Evolutionary conservation across 345 rosid species (phyloP).

Genomic region (Gossypium turneri): DNA sequence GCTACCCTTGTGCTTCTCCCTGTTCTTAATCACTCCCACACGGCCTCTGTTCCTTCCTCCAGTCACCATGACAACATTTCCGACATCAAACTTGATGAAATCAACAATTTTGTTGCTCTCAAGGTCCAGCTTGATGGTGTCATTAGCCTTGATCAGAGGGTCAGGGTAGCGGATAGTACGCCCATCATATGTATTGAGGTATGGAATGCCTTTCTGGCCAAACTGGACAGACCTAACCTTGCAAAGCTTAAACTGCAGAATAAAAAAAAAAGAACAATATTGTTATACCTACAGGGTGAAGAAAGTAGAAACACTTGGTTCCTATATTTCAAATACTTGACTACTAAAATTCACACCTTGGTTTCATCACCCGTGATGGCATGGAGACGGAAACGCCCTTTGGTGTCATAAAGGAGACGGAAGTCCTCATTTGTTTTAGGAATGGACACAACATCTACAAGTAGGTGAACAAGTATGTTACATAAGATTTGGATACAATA

Average conservation of each 20-base stretch:
- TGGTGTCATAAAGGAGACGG: constrained; percentile 81
- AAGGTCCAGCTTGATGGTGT: constrained; percentile 77
- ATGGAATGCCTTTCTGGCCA: constrained; percentile 81
- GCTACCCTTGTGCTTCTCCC: constrained; percentile 90
- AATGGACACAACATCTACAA: constrained; percentile 72
- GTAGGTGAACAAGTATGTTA: background rate
- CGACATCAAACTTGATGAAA: constrained; percentile 80
- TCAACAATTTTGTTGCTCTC: constrained; percentile 69
- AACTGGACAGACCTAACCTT: constrained; percentile 63
- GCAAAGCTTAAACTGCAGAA: constrained; percentile 79
- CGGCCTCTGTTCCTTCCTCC: constrained; percentile 93
- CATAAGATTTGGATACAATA: background rate
- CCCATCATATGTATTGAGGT: constrained; percentile 78
- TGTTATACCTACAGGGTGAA: background rate
- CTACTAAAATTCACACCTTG: constrained; percentile 38
- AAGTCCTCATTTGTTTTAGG: constrained; percentile 86
- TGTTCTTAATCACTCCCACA: constrained; percentile 72
- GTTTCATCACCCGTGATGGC: constrained; percentile 77
- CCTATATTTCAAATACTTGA: background rate
- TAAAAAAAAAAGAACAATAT: background rate
- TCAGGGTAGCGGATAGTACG: constrained; percentile 89
- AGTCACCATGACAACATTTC: constrained; percentile 90
- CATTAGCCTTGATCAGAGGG: constrained; percentile 81
- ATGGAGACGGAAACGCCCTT: constrained; percentile 85
- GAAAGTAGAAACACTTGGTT: background rate